A percentile compares a stretch with the other conserved stretches of the same genome.
Evolutionary conservation across 108 stramenopile species (phyloP).

Genomic region (Skeletonema grethae): DNA sequence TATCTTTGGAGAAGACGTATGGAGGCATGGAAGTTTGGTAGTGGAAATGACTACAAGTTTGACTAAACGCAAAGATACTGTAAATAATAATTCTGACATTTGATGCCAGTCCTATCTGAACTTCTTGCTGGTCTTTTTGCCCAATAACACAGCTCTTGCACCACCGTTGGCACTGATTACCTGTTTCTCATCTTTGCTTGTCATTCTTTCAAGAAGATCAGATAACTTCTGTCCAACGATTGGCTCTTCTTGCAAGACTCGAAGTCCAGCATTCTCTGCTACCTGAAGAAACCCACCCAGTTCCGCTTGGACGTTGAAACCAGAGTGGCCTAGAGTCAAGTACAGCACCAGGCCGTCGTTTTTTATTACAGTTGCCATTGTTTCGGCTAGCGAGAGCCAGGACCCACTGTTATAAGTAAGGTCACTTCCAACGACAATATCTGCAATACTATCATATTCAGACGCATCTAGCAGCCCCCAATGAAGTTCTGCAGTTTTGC

Average conservation of each 20-base stretch:
- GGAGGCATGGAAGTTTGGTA: constrained; percentile 83
- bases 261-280: constrained; percentile 31
- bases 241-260: constrained; percentile 7
- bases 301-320: constrained; percentile 70
- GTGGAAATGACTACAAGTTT: constrained; percentile 81
- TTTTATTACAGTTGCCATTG: constrained; percentile 57
- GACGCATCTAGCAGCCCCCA: constrained; percentile 66
- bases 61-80: neutral
- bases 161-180: constrained; percentile 32
- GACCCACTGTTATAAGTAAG: constrained; percentile 71
- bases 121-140: neutral
- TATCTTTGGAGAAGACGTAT: constrained; percentile 51
- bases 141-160: neutral
- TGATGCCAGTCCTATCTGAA: neutral
- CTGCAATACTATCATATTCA: constrained; percentile 53
- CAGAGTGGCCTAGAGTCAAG: constrained; percentile 71
- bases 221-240: constrained; percentile 10
- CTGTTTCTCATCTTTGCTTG: constrained; percentile 21
- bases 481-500: constrained; percentile 33
- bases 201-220: constrained; percentile 3
- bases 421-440: constrained; percentile 67
- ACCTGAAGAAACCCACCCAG: constrained; percentile 66
- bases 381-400: constrained; percentile 67
- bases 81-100: neutral
- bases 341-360: constrained; percentile 56